Conservation (phyloP, 1,139 yeast genomes). For the Kodamaea suecica region DNA sequence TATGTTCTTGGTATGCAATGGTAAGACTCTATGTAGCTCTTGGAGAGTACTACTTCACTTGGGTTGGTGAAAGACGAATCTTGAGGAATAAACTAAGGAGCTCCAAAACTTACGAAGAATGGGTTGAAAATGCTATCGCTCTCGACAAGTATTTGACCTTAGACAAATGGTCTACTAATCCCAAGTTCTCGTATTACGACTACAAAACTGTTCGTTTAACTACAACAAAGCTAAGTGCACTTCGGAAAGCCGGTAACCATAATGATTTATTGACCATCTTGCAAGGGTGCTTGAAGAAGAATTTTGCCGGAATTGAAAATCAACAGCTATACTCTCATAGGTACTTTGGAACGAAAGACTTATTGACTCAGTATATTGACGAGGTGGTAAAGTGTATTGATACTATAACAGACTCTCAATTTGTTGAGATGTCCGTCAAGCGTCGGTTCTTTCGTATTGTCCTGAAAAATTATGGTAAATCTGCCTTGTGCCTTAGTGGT, state of each 20-base stretch:
- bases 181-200: conserved; percentile 67
- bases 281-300: conserved; percentile 67
- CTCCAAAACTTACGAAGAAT: conserved; percentile 55
- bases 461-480: conserved; percentile 64
- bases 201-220: conserved; percentile 56
- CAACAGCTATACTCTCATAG: conserved; percentile 69
- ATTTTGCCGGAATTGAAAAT: conserved; percentile 79
- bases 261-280: conserved; percentile 54
- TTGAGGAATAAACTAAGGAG: conserved; percentile 49
- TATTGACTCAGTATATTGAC: conserved; percentile 54
- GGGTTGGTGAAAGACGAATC: conserved; percentile 57
- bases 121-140: conserved; percentile 56
- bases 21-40: conserved; percentile 63
- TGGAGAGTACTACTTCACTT: conserved; percentile 55
- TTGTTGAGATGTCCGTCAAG: conserved; percentile 41
- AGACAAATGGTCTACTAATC: conserved; percentile 62
- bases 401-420: conserved; percentile 37
- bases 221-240: conserved; percentile 38
- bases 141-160: conserved; percentile 58
- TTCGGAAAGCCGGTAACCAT: conserved; percentile 32
- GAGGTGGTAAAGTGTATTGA: conserved; percentile 52
- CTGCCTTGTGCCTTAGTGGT: conserved; percentile 73
- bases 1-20: conserved; percentile 48
- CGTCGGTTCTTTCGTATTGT: conserved; percentile 55
- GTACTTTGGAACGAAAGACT: conserved; percentile 68